Conservation (phyloP, 257 asterid genomes). For the Mitragyna speciosa region DNA sequence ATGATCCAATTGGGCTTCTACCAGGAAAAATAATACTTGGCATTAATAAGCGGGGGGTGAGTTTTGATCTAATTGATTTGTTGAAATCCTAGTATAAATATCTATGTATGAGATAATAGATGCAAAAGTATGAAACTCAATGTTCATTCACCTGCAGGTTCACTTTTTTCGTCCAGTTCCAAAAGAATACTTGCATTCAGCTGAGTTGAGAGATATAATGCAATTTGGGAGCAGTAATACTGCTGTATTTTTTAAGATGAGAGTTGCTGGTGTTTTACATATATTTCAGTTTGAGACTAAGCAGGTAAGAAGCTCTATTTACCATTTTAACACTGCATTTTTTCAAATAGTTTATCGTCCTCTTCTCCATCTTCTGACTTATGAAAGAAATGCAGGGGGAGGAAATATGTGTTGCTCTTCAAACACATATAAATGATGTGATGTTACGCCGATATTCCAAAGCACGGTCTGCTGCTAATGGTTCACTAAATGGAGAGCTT, state of each 20-base stretch:
- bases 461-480: constrained; percentile 83
- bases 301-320: constrained; percentile 54
- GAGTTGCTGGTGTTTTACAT: constrained; percentile 98
- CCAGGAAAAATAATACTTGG: constrained; percentile 92
- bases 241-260: constrained; percentile 98
- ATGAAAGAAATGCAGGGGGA: constrained; percentile 63
- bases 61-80: constrained; percentile 16
- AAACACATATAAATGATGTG: constrained; percentile 97
- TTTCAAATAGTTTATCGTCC: background rate
- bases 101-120: constrained; percentile 1
- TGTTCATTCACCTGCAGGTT: constrained; percentile 50
- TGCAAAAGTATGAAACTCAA: constrained; percentile 27
- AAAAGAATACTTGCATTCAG: constrained; percentile 94
- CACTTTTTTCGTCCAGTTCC: constrained; percentile 99
- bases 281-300: constrained; percentile 97
- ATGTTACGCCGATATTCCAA: constrained; percentile 97
- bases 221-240: constrained; percentile 98
- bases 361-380: constrained; percentile 17
- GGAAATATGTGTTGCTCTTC: constrained; percentile 99
- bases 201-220: constrained; percentile 98
- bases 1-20: constrained; percentile 96
- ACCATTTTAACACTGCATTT: background rate
- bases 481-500: constrained; percentile 63
- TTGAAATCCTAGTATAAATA: constrained; percentile 7
- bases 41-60: constrained; percentile 98